Evolutionary conservation across 1,284 basidiomycete genomes (phyloP).

Genomic region (Irpex lacteus): DNA sequence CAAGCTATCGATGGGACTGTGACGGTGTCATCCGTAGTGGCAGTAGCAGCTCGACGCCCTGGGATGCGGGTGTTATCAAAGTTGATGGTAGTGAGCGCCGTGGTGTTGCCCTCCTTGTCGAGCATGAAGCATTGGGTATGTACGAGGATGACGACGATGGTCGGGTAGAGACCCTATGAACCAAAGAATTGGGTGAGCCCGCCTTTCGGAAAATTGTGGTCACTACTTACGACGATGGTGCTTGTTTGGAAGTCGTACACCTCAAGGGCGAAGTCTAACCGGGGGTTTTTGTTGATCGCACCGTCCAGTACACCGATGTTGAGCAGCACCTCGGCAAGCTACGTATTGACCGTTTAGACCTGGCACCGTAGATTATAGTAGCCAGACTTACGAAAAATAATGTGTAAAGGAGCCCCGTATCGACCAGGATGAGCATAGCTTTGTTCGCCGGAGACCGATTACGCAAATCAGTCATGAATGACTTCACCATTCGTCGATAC

Average conservation of each 20-base stretch:
- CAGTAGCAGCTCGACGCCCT: too few species aligned
- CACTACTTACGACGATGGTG: constrained; percentile 14
- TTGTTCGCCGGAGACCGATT: constrained; percentile 10
- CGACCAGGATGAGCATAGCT: constrained; percentile 17
- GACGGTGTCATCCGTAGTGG: not conserved
- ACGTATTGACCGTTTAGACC: too few species aligned
- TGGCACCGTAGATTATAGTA: not conserved
- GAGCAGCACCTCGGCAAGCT: constrained; percentile 15
- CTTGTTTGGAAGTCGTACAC: constrained; percentile 15
- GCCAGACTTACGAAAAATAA: constrained; percentile 14
- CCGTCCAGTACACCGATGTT: constrained; percentile 10
- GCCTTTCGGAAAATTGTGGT: too few species aligned
- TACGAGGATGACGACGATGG: constrained; percentile 18
- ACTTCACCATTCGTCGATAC: constrained; percentile 12
- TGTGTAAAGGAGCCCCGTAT: constrained; percentile 15
- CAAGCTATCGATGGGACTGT: not conserved
- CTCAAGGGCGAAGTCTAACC: constrained; percentile 13
- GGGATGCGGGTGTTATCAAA: not conserved
- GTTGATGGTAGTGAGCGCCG: not conserved
- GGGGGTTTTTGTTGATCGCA: not conserved
- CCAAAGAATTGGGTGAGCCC: not conserved
- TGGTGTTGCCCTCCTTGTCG: not conserved
- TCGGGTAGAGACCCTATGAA: constrained; percentile 18
- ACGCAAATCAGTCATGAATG: constrained; percentile 5
- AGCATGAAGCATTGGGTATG: constrained; percentile 16